A percentile compares a stretch with the other conserved stretches of the same genome.
phyloP scores from a whole-genome alignment of 2,329 filamentous ascomycete genomes.

The Arthrobotrys conoides region DNA sequence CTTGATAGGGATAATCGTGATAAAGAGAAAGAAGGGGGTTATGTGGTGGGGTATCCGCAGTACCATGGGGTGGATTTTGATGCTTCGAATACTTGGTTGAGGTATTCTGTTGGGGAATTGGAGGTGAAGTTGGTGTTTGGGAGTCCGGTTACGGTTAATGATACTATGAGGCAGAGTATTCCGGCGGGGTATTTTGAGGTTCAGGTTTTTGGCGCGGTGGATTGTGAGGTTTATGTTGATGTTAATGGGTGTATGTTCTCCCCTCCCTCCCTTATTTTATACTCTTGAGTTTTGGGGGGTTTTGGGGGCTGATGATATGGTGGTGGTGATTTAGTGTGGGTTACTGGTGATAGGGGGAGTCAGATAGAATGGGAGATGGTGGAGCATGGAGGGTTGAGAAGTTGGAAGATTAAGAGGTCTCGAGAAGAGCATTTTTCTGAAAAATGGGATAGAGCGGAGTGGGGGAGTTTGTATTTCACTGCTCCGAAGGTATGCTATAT shows the following conservation, averaged over 20 bases:
- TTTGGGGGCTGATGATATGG: conserved; percentile 67
- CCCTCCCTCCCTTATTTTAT: neutral
- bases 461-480: conserved; percentile 84
- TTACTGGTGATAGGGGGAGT: conserved; percentile 80
- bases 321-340: conserved; percentile 74
- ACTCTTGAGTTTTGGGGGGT: too few relatives aligned
- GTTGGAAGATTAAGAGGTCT: conserved; percentile 75
- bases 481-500: conserved; percentile 73
- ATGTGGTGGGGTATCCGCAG: conserved; percentile 68
- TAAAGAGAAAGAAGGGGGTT: conserved; percentile 62
- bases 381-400: conserved; percentile 72
- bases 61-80: conserved; percentile 70
- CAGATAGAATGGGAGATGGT: conserved; percentile 79
- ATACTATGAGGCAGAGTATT: conserved; percentile 82
- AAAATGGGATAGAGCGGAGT: conserved; percentile 81
- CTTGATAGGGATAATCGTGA: conserved; percentile 36
- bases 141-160: conserved; percentile 84
- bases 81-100: conserved; percentile 71
- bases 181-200: conserved; percentile 86
- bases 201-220: conserved; percentile 76
- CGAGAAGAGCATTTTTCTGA: conserved; percentile 81
- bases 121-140: conserved; percentile 73
- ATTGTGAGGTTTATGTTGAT: conserved; percentile 77
- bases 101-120: conserved; percentile 66
- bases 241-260: conserved; percentile 71